Evolutionary conservation across 106 monocot genomes (phyloP).

Genomic region (Gastrodia elata): DNA sequence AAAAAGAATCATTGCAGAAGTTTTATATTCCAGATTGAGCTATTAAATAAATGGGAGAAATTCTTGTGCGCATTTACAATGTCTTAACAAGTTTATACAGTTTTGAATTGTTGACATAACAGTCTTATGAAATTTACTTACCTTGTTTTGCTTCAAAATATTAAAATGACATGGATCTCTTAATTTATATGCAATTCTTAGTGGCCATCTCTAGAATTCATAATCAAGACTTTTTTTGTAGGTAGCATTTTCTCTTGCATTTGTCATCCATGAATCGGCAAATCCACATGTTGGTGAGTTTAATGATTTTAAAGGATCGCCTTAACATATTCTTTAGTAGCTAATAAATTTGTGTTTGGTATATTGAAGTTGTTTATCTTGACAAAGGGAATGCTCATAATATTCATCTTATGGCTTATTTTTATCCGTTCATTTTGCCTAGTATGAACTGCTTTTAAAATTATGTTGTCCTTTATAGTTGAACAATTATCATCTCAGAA

Average conservation of each 20-base stretch:
- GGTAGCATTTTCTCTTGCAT: conserved; percentile 92
- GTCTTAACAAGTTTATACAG: background rate
- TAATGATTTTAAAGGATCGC: background rate
- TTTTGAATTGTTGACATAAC: background rate
- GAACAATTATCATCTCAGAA: background rate
- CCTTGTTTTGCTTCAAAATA: background rate
- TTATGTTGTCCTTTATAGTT: background rate
- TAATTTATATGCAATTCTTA: background rate
- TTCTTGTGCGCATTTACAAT: background rate
- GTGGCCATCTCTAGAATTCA: background rate
- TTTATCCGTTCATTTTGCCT: background rate
- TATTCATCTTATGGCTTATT: background rate
- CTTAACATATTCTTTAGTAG: background rate
- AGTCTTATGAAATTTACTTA: background rate
- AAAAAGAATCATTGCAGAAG: background rate
- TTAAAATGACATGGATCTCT: background rate
- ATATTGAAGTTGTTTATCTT: background rate
- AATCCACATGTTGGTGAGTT: conserved; percentile 92
- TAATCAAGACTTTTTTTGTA: conserved; percentile 18
- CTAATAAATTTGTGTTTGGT: background rate
- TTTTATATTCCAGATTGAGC: background rate
- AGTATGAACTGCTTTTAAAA: background rate
- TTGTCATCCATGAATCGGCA: conserved; percentile 98
- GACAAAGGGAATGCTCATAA: background rate
- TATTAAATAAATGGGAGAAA: background rate